A percentile compares a stretch with the other conserved stretches of the same genome.
These are phyloP conservation scores for Dryadomyces sulphureus DNA, from an alignment of 2,329 filamentous ascomycete species.

Conservation along the genomic window DNA sequence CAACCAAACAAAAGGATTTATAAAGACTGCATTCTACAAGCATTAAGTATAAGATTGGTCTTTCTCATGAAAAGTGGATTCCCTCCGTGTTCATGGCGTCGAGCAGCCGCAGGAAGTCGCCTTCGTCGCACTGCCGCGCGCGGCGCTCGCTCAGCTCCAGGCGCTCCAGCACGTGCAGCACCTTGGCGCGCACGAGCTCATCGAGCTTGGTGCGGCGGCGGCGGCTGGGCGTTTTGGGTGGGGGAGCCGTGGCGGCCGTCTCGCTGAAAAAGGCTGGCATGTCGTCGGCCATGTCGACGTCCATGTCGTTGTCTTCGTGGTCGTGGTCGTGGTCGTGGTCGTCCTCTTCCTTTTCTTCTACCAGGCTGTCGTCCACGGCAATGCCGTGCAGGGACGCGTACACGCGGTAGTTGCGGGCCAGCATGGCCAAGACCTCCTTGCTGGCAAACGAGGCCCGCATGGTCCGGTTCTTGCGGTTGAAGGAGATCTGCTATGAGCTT, in stretches of 20 bases:
- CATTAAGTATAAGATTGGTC: neutral
- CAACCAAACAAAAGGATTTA: constrained; percentile 5
- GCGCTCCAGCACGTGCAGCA: constrained; percentile 68
- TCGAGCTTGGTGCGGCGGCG: constrained; percentile 69
- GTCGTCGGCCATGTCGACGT: constrained; percentile 44
- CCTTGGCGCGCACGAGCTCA: constrained; percentile 73
- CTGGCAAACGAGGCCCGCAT: constrained; percentile 65
- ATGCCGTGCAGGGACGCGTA: constrained; percentile 84
- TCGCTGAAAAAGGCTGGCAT: constrained; percentile 77
- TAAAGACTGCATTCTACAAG: neutral
- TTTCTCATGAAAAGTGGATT: constrained; percentile 66
- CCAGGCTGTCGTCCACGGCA: constrained; percentile 52
- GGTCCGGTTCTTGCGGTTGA: constrained; percentile 80
- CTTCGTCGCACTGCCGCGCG: constrained; percentile 78
- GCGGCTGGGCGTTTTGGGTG: constrained; percentile 47
- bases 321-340: constrained; percentile 35
- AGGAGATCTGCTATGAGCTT: constrained; percentile 67
- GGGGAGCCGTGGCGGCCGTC: constrained; percentile 22
- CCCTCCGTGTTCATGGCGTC: constrained; percentile 79
- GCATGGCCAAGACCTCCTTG: constrained; percentile 63
- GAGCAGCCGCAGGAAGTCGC: constrained; percentile 72
- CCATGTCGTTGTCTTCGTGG: constrained; percentile 26
- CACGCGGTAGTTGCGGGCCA: constrained; percentile 78
- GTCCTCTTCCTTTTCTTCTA: constrained; percentile 30
- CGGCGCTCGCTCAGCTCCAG: constrained; percentile 71